Evolutionary conservation across 768 basidiomycete genomes (phyloP).

Genomic region (Antrodiella citrinella): DNA sequence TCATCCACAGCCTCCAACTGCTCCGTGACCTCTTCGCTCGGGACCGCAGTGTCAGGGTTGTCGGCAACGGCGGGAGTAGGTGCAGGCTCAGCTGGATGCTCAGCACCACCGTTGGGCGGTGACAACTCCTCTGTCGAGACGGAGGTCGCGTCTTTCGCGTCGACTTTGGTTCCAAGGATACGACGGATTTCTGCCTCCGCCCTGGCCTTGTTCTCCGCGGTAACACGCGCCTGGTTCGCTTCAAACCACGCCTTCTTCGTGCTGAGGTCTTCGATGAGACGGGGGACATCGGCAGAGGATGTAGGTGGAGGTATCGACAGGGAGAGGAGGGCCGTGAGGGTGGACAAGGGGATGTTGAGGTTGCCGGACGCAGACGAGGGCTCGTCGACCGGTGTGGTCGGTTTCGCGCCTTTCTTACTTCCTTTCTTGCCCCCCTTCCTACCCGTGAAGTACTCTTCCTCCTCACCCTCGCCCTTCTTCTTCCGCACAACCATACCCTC

Average conservation of each 20-base stretch:
- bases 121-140: slow-evolving; percentile 18
- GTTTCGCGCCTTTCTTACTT: slow-evolving; percentile 60
- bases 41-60: slow-evolving; percentile 23
- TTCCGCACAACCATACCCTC: slow-evolving; percentile 72
- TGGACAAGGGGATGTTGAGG: slow-evolving; percentile 78
- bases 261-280: slow-evolving; percentile 83
- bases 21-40: slow-evolving; percentile 33
- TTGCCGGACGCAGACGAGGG: slow-evolving; percentile 25
- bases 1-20: slow-evolving; percentile 35
- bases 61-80: slow-evolving; percentile 32
- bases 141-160: slow-evolving; percentile 21
- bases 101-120: slow-evolving; percentile 32
- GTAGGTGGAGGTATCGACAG: slow-evolving; percentile 89
- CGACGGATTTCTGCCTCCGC: slow-evolving; percentile 70
- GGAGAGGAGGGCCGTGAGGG: slow-evolving; percentile 77
- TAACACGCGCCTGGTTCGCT: slow-evolving; percentile 81
- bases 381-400: slow-evolving; percentile 21
- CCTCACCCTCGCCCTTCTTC: slow-evolving; percentile 89
- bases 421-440: slow-evolving; percentile 54
- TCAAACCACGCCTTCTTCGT: slow-evolving; percentile 94
- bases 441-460: slow-evolving; percentile 66
- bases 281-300: slow-evolving; percentile 65
- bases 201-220: slow-evolving; percentile 72
- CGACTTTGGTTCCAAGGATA: slow-evolving; percentile 32
- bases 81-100: slow-evolving; percentile 36